These are phyloP conservation scores for Colletotrichum sansevieriae DNA, from an alignment of 2,329 filamentous ascomycete species.

Conservation along the genomic window DNA sequence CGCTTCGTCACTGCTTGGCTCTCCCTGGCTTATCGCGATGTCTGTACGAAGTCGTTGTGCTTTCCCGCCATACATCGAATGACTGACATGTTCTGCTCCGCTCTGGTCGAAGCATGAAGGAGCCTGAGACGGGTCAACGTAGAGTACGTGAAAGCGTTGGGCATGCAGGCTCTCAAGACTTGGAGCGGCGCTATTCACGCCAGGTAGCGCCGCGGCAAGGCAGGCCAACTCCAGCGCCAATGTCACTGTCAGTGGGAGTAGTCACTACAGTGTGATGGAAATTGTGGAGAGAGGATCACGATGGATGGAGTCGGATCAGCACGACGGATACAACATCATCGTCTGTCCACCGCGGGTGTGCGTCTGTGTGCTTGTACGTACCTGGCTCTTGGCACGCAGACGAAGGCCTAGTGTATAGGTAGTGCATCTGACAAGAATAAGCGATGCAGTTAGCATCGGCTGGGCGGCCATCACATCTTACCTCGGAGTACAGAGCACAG, in stretches of 20 bases:
- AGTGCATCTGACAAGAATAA: not conserved
- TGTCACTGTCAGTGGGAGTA: conserved; percentile 1
- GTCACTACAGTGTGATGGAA: not conserved
- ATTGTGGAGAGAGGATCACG: conserved; percentile 23
- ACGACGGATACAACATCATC: conserved; percentile 18
- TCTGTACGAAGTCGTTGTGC: not conserved
- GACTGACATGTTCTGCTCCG: not conserved
- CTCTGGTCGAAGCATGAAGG: not conserved
- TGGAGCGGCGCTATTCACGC: not conserved
- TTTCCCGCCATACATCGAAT: not conserved
- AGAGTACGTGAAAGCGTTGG: not conserved
- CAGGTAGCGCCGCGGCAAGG: not conserved
- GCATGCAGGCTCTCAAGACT: not conserved
- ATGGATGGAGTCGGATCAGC: conserved; percentile 30
- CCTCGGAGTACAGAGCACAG: not conserved
- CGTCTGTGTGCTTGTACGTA: conserved; percentile 11
- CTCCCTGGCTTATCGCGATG: not conserved
- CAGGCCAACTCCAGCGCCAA: not conserved
- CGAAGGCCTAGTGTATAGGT: not conserved
- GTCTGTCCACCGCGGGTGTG: conserved; percentile 13
- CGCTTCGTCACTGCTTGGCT: not conserved
- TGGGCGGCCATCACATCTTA: conserved; percentile 19
- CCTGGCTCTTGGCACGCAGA: not conserved
- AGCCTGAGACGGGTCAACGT: not conserved
- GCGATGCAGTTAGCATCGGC: no score